Conservation (phyloP, 768 basidiomycete species). For the Candolleomyces eurysporus region DNA sequence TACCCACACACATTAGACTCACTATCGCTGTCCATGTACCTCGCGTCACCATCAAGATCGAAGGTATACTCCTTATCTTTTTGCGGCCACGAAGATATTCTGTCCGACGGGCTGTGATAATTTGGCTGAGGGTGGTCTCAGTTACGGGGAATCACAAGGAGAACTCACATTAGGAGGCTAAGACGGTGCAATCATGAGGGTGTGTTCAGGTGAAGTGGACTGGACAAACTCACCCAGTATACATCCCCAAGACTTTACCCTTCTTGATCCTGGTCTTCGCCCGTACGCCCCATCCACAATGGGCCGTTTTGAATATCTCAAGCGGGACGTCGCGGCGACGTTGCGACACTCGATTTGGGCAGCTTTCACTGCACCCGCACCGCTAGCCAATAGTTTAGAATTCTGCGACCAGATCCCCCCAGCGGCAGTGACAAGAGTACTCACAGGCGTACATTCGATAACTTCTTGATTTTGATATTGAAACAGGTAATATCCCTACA, state of each 20-base stretch:
- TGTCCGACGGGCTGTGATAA: slow-evolving; percentile 35
- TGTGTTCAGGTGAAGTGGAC: background rate
- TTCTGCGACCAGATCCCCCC: background rate
- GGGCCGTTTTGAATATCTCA: slow-evolving; percentile 62
- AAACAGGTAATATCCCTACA: slow-evolving; percentile 51
- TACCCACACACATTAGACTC: slow-evolving; percentile 34
- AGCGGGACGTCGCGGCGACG: slow-evolving; percentile 52
- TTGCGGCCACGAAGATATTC: slow-evolving; percentile 35
- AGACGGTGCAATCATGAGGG: background rate
- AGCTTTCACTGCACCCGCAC: slow-evolving; percentile 44
- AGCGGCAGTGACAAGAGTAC: slow-evolving; percentile 1
- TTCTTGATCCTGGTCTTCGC: slow-evolving; percentile 34
- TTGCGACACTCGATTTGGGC: slow-evolving; percentile 64
- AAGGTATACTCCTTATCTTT: slow-evolving; percentile 50
- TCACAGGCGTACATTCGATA: slow-evolving; percentile 65
- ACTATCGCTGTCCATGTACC: slow-evolving; percentile 22
- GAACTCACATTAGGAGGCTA: slow-evolving; percentile 47
- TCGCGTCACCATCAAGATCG: slow-evolving; percentile 60
- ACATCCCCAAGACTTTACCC: slow-evolving; percentile 67
- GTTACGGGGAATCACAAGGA: background rate
- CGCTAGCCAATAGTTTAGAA: slow-evolving; percentile 22
- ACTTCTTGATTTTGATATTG: slow-evolving; percentile 45
- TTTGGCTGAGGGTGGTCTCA: background rate
- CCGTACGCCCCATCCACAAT: slow-evolving; percentile 68
- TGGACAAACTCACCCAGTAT: slow-evolving; percentile 54